Percentiles rank a stretch among this genome's conserved stretches.
These are phyloP conservation scores for Pythium periplocum DNA, from an alignment of 352 stramenopile species.

Conservation along the genomic window DNA sequence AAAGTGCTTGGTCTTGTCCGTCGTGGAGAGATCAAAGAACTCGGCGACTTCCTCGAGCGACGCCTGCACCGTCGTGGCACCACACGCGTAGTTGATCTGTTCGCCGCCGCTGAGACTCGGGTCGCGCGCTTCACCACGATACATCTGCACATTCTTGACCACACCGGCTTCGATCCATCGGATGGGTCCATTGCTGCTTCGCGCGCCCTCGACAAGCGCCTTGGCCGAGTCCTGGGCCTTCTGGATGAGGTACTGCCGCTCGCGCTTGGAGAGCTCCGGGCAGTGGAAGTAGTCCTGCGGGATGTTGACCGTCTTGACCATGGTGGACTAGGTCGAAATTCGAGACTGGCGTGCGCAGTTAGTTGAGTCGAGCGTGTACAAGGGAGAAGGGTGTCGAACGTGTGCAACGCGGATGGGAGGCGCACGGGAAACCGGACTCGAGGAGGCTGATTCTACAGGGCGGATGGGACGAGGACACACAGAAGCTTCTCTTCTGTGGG, in stretches of 20 bases:
- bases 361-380: neutral
- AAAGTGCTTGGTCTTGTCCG: constrained; percentile 46
- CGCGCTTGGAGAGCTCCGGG: constrained; percentile 40
- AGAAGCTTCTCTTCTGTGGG: neutral
- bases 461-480: neutral
- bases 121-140: constrained; percentile 52
- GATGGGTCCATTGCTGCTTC: constrained; percentile 50
- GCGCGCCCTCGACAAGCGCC: constrained; percentile 48
- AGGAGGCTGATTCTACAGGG: neutral
- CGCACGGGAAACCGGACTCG: neutral
- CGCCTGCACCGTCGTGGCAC: constrained; percentile 47
- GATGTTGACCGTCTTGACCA: constrained; percentile 21
- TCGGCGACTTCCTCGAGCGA: constrained; percentile 61
- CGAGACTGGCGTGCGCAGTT: neutral
- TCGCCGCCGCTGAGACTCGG: constrained; percentile 30
- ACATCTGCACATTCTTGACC: constrained; percentile 61
- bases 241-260: constrained; percentile 48
- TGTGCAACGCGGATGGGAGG: neutral
- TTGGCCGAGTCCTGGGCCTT: constrained; percentile 63
- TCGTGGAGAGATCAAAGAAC: constrained; percentile 61
- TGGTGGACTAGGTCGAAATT: constrained; percentile 1
- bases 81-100: constrained; percentile 52
- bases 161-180: constrained; percentile 49
- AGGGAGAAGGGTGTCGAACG: neutral
- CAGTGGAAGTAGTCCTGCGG: constrained; percentile 53